phyloP scores from a whole-genome alignment of 306 rosid species.

The Herpetospermum pedunculosum region DNA sequence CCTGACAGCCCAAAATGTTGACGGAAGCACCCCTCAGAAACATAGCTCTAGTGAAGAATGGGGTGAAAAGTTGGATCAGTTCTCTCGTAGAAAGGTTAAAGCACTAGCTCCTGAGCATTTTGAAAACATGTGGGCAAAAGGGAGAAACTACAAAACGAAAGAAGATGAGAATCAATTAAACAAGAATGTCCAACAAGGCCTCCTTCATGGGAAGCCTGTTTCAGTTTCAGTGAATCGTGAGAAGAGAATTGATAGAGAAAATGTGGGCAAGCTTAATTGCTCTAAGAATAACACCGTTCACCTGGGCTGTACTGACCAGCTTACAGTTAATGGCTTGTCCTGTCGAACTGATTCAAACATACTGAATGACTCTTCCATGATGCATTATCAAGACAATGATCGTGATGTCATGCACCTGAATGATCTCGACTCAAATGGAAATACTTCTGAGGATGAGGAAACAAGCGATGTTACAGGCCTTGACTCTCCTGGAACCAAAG shows the following conservation, averaged over 20 bases:
- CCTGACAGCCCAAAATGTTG: conserved; percentile 30
- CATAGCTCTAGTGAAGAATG: conserved; percentile 67
- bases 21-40: conserved; percentile 34
- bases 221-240: conserved; percentile 22
- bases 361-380: conserved; percentile 19
- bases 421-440: conserved; percentile 48
- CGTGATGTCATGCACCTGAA: conserved; percentile 24
- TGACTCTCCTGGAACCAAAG: conserved; percentile 89
- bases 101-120: conserved; percentile 96
- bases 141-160: conserved; percentile 55
- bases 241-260: conserved; percentile 29
- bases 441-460: conserved; percentile 77
- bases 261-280: conserved; percentile 25
- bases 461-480: conserved; percentile 62
- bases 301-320: conserved; percentile 26
- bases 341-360: conserved; percentile 23
- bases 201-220: conserved; percentile 29
- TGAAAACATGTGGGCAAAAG: conserved; percentile 90
- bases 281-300: conserved; percentile 28
- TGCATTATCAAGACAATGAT: conserved; percentile 38
- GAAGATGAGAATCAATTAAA: conserved; percentile 38
- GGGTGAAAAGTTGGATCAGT: conserved; percentile 77
- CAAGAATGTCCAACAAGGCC: conserved; percentile 34
- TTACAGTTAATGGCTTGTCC: conserved; percentile 20
- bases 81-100: conserved; percentile 76